Percentiles rank a stretch among this genome's conserved stretches.
These are phyloP conservation scores for Rhazya stricta DNA, from an alignment of 257 asterid species.

Conservation along the genomic window DNA sequence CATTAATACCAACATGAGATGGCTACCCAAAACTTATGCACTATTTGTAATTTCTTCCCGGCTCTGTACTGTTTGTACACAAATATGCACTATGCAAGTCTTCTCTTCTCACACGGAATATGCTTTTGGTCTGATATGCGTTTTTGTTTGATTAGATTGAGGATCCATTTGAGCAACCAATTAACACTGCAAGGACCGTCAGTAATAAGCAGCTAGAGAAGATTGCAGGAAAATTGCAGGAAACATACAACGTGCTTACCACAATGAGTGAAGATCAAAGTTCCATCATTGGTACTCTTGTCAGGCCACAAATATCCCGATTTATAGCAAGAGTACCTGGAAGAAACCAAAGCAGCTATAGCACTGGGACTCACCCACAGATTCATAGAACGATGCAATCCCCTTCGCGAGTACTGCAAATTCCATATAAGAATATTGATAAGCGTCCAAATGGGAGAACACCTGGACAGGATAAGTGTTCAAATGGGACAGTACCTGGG, in stretches of 20 bases:
- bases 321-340: constrained; percentile 25
- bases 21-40: constrained; percentile 86
- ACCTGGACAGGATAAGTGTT: neutral
- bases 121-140: neutral
- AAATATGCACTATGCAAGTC: neutral
- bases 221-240: constrained; percentile 51
- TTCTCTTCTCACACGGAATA: neutral
- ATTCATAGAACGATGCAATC: constrained; percentile 17
- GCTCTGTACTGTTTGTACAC: constrained; percentile 22
- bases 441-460: neutral
- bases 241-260: constrained; percentile 37
- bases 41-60: constrained; percentile 54
- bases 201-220: constrained; percentile 41
- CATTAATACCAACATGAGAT: constrained; percentile 75
- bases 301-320: constrained; percentile 42
- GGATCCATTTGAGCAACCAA: constrained; percentile 96
- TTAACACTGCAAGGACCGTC: constrained; percentile 73
- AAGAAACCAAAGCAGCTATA: constrained; percentile 28
- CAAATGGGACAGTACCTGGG: neutral
- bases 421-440: neutral
- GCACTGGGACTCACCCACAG: constrained; percentile 26
- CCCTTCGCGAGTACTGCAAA: neutral
- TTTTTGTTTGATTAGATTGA: constrained; percentile 49
- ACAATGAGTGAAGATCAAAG: constrained; percentile 37
- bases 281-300: constrained; percentile 38